Evolutionary conservation across 345 rosid genomes (phyloP), one percentile per base, ranked within the genome.

Genomic region (Isatis tinctoria): DNA sequence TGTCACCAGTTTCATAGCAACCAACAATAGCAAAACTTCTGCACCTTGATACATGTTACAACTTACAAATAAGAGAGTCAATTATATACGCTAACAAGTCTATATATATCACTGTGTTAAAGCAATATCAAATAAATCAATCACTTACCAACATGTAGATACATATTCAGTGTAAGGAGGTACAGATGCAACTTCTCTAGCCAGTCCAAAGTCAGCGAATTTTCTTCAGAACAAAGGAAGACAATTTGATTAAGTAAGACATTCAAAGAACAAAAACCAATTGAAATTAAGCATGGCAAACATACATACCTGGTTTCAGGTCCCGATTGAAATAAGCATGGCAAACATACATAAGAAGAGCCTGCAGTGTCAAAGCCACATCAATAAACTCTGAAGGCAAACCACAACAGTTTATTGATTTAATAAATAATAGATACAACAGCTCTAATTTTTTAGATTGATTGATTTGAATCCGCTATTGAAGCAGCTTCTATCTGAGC

Each of bases 161-260:
- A 93, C 98, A 86, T 93, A 93, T 83, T 93, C 98, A 54, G 98
- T 93, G 74, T 89, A 93, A 67, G 98, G 97, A 79, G 98, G 94
- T 81, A 74, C 53, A 54, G 98, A 93, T 30, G 85, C 85, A 70
- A 93, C 87, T 83, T 93, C 98, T 85, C 98, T 91, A 64, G 97
- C 96, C 74, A 93, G 80, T 60, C 98, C 98, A 87, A 93, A 89
- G 82, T 93, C 98, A 53, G 97, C 90, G 91, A 74, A 71, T 93
- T 93, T 82, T 93, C 97, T 93, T 57, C 14, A 75, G 32, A 69
- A 51, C n/a, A 74, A 1, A 40, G 13, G 26, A 49, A 69, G 8
- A 13, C 51, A 13, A 28, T 58, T 65, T 20, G 27, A 43, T 65
- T 39, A 8, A 30, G 17, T 14, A 17, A 77, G 27, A 28, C 36